Percentiles rank a stretch among this genome's conserved stretches.
Evolutionary conservation across 768 basidiomycete species (phyloP).

Genomic region (Mycena albidolilacea): DNA sequence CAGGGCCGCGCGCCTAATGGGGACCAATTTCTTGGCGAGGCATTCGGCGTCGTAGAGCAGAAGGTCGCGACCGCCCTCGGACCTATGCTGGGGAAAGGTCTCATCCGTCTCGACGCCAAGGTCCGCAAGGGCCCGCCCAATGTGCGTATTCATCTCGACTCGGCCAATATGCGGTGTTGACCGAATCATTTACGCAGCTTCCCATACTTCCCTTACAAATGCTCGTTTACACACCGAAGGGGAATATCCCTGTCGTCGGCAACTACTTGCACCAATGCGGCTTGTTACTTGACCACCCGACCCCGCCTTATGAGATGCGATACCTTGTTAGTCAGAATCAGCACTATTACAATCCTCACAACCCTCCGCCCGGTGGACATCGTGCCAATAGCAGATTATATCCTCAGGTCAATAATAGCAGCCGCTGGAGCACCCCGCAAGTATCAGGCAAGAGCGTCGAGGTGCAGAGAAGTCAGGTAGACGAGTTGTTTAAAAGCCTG

Average conservation of each 20-base stretch:
- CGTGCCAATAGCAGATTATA: conserved; percentile 34
- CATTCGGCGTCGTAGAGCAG: conserved; percentile 89
- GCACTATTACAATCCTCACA: conserved; percentile 92
- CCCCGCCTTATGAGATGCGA: conserved; percentile 73
- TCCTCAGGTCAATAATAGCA: conserved; percentile 48
- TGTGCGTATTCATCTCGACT: conserved; percentile 58
- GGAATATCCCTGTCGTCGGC: conserved; percentile 89
- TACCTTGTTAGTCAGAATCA: conserved; percentile 72
- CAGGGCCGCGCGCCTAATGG: conserved; percentile 64
- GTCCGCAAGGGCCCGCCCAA: conserved; percentile 74
- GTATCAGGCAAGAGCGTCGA: conserved; percentile 86
- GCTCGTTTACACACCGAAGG: conserved; percentile 94
- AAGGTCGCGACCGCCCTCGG: conserved; percentile 85
- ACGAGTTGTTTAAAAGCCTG: conserved; percentile 92
- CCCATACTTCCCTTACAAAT: conserved; percentile 88
- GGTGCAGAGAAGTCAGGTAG: conserved; percentile 93
- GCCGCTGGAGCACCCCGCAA: conserved; percentile 72
- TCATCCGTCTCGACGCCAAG: conserved; percentile 86
- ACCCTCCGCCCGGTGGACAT: conserved; percentile 81
- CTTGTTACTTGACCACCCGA: conserved; percentile 87
- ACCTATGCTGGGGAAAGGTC: conserved; percentile 87
- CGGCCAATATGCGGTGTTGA: conserved; percentile 39
- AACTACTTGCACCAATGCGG: conserved; percentile 77
- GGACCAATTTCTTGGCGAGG: conserved; percentile 71
- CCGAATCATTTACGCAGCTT: conserved; percentile 62